phyloP scores from a whole-genome alignment of 2,329 filamentous ascomycete genomes.

The Monosporascus sp. region DNA sequence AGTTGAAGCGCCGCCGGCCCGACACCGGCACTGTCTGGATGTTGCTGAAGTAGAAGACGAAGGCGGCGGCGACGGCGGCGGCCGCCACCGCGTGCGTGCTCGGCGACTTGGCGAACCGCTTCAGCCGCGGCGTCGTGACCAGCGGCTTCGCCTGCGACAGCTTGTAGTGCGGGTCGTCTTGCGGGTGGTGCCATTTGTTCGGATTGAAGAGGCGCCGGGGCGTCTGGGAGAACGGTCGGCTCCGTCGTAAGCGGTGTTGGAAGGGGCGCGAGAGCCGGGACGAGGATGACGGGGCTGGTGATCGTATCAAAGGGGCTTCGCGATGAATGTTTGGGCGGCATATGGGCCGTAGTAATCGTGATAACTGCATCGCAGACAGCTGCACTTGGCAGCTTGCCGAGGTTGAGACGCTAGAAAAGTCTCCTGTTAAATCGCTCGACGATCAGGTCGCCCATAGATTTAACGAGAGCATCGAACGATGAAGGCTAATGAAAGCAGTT shows the following conservation, averaged over 20 bases:
- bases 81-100: slow-evolving; percentile 36
- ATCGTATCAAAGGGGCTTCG: neutral
- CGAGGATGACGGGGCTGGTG: neutral
- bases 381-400: neutral
- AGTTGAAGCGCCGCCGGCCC: slow-evolving; percentile 69
- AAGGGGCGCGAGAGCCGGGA: slow-evolving; percentile 3
- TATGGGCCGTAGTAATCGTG: slow-evolving; percentile 8
- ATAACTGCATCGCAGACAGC: slow-evolving; percentile 13
- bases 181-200: slow-evolving; percentile 19
- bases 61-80: slow-evolving; percentile 37
- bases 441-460: too few relatives aligned
- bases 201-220: slow-evolving; percentile 2
- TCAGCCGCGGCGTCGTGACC: slow-evolving; percentile 29
- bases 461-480: too few relatives aligned
- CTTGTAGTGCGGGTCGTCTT: slow-evolving; percentile 9
- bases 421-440: too few relatives aligned
- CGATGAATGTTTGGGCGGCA: neutral
- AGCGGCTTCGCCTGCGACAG: slow-evolving; percentile 32
- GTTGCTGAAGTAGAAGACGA: slow-evolving; percentile 61
- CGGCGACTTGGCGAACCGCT: slow-evolving; percentile 27
- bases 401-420: too few relatives aligned
- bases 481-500: too few relatives aligned
- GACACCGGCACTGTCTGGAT: slow-evolving; percentile 69
- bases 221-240: slow-evolving; percentile 16
- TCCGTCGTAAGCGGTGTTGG: neutral